Base-by-base conservation (phyloP, 352 stramenopile species). In the Phytophthora syringae region DNA sequence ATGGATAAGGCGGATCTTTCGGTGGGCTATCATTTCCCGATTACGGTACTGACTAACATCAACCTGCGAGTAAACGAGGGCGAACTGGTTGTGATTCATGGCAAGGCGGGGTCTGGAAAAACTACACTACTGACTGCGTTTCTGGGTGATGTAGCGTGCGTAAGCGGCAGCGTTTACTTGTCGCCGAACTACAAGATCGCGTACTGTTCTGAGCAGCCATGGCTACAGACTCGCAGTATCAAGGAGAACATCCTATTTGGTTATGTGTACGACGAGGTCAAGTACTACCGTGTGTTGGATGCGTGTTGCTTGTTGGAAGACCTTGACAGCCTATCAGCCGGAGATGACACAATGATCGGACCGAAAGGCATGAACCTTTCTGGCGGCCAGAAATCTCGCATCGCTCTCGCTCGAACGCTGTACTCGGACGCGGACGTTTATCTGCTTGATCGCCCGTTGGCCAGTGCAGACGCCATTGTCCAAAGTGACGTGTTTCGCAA, bases 211-310 rank as follows among this genome's bases (percentile, higher is more conserved):
- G 89, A 98, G 62, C 80, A 92, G 37, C 82, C 93, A 24, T 98
- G 97, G 78, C 97, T 99, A 32, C 85, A 98, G 68, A 98, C 98
- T 68, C 92, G 90, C 20, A 97, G 89, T 7, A 67, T 99, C 1
- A 76, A 77, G 7, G 89, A 98, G 30, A 99, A 99, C 70, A 95
- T 99, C 51, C 69, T 98, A 12, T 99, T 98, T 70, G 92, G 93
- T 15, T 74, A 80, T 21, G 54, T 52, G 5, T 92, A 74, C 34
- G 56, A 84, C 47, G 70, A 75, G 50, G 20, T 34, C 13, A 82
- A 79, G 53, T 87, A 90, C 40, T 53, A 54, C 50, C 53, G 68
- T 5, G 72, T 86, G 1, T 39, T 88, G n/a, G 74, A 84, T 27
- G 73, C 62, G 15, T 87, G 77, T 21, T 79, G 77, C 22, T 64